These are phyloP conservation scores for Trichophyton simii DNA, from an alignment of 2,329 filamentous ascomycete species.

Conservation along the genomic window DNA sequence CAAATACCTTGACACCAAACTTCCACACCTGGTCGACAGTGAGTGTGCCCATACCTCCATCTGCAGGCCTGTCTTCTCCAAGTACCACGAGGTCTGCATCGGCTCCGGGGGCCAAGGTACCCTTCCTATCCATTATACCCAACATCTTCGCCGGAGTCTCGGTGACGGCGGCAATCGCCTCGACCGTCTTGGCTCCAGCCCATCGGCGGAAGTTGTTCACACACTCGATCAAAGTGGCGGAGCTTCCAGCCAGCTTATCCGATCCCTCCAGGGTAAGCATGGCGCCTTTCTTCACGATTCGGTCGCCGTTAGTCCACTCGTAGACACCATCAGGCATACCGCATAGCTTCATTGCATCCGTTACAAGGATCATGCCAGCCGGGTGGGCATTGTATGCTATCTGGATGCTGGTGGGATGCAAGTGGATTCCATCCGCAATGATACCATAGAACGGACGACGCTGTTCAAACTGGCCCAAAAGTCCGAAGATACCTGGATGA, in stretches of 20 bases:
- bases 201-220: conserved; percentile 34
- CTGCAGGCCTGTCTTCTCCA: conserved; percentile 21
- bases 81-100: conserved; percentile 33
- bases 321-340: conserved; percentile 76
- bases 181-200: conserved; percentile 28
- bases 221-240: conserved; percentile 33
- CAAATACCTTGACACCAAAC: conserved; percentile 29
- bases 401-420: conserved; percentile 77
- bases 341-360: conserved; percentile 80
- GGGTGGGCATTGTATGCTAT: conserved; percentile 82
- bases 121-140: conserved; percentile 29
- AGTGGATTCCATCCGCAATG: conserved; percentile 80
- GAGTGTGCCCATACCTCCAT: conserved; percentile 22
- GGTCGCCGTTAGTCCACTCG: conserved; percentile 65
- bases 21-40: conserved; percentile 35
- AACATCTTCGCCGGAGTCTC: conserved; percentile 30
- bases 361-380: conserved; percentile 74
- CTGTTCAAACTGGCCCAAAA: conserved; percentile 55
- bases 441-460: conserved; percentile 66
- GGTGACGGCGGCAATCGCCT: conserved; percentile 30
- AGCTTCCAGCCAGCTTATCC: conserved; percentile 62
- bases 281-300: conserved; percentile 49
- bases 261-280: conserved; percentile 66
- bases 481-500: conserved; percentile 79
- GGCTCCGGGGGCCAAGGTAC: conserved; percentile 27